These are phyloP conservation scores for Tulasnella sp. DNA, from an alignment of 768 basidiomycete genomes.

Conservation along the genomic window DNA sequence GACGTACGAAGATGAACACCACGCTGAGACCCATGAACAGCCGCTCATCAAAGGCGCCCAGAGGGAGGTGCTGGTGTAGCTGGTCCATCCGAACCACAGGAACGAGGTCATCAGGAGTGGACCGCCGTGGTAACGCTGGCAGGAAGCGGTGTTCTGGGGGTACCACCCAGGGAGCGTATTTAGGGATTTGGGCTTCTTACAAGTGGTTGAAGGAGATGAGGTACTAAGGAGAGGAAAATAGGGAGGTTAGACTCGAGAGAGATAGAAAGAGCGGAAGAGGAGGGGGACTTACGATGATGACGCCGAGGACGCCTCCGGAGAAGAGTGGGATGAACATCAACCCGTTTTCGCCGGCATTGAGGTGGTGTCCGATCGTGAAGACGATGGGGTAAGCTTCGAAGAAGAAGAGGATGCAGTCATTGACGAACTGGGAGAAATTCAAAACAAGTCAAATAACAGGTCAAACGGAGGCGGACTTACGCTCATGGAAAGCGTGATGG, in stretches of 20 bases:
- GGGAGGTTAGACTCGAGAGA: background rate
- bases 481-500: conserved; percentile 41
- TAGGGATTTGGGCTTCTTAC: conserved; percentile 34
- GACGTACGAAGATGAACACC: conserved; percentile 27
- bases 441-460: background rate
- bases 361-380: conserved; percentile 33
- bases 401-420: conserved; percentile 34
- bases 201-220: conserved; percentile 37
- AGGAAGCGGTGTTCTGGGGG: conserved; percentile 38
- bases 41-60: conserved; percentile 30
- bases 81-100: conserved; percentile 44
- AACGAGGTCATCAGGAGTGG: conserved; percentile 38
- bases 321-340: conserved; percentile 35
- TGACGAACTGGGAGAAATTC: conserved; percentile 20
- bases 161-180: conserved; percentile 33
- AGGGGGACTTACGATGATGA: conserved; percentile 34
- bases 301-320: conserved; percentile 33
- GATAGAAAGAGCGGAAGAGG: conserved; percentile 14
- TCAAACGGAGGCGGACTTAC: background rate
- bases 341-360: conserved; percentile 35
- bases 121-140: conserved; percentile 36
- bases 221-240: conserved; percentile 32
- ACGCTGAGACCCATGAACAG: conserved; percentile 25
- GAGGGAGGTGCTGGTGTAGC: conserved; percentile 32
- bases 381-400: conserved; percentile 38